phyloP scores from a whole-genome alignment of 768 basidiomycete genomes.

The Roridomyces roridus region DNA sequence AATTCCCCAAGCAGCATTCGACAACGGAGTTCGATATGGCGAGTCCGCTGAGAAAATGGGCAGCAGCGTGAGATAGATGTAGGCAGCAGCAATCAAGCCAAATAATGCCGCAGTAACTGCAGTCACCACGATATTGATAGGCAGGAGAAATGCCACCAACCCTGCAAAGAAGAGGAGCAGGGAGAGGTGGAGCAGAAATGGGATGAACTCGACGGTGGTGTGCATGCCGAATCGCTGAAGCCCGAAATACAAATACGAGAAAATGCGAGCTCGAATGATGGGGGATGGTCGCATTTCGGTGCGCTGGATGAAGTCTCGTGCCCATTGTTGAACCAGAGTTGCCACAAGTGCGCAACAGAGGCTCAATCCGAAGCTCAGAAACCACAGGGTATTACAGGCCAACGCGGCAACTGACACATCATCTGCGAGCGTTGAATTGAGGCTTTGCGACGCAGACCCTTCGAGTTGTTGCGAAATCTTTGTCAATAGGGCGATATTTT shows the following conservation, averaged over 20 bases:
- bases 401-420: not conserved
- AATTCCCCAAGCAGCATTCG: not conserved
- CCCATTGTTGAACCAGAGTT: no score
- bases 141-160: not conserved
- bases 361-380: not conserved
- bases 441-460: no score
- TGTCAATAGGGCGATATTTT: not conserved
- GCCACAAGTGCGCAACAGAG: not conserved
- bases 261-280: no score
- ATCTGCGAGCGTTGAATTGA: no score
- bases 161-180: not conserved
- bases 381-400: no score
- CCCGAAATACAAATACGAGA: not conserved
- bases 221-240: not conserved
- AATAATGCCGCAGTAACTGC: not conserved
- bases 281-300: not conserved
- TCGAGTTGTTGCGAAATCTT: no score
- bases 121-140: not conserved
- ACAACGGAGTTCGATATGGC: conserved; percentile 3
- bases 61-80: not conserved
- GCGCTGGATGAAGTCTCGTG: not conserved
- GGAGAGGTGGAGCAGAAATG: not conserved
- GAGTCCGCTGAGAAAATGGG: conserved; percentile 5
- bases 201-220: not conserved
- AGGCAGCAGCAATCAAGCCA: not conserved